Percentiles rank a stretch among this genome's conserved stretches.
Conservation (phyloP, 2,329 filamentous ascomycete species). For the Cercospora sp. region DNA sequence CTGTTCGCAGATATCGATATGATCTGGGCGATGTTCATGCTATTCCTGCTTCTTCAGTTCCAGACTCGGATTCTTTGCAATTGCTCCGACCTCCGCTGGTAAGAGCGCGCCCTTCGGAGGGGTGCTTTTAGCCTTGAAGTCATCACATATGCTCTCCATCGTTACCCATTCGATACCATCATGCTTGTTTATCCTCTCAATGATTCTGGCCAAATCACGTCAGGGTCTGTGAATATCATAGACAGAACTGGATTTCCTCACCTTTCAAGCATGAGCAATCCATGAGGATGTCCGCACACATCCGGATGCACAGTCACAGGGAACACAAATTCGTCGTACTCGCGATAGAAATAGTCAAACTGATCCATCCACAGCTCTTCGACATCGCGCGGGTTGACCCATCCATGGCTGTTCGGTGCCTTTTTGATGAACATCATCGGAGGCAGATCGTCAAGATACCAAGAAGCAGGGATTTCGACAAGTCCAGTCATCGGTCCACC, state of each 20-base stretch:
- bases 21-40: not conserved
- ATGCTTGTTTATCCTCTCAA: constrained; percentile 67
- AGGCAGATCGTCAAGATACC: constrained; percentile 61
- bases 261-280: constrained; percentile 71
- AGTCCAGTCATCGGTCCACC: constrained; percentile 62
- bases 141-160: constrained; percentile 70
- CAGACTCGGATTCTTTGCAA: constrained; percentile 48
- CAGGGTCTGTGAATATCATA: not conserved
- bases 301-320: constrained; percentile 77
- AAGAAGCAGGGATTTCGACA: constrained; percentile 65
- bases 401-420: constrained; percentile 65
- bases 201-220: constrained; percentile 45
- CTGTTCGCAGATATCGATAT: not conserved
- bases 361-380: constrained; percentile 67
- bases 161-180: constrained; percentile 67
- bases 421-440: constrained; percentile 74
- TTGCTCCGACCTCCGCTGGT: constrained; percentile 57
- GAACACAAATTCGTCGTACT: constrained; percentile 76
- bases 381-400: constrained; percentile 56
- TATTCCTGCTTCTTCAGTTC: constrained; percentile 35
- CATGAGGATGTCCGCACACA: constrained; percentile 69
- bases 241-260: constrained; percentile 32
- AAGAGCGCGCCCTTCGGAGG: constrained; percentile 60
- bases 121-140: constrained; percentile 67
- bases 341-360: constrained; percentile 72